Conservation (phyloP, 345 rosid genomes). For the Acer negundo region DNA sequence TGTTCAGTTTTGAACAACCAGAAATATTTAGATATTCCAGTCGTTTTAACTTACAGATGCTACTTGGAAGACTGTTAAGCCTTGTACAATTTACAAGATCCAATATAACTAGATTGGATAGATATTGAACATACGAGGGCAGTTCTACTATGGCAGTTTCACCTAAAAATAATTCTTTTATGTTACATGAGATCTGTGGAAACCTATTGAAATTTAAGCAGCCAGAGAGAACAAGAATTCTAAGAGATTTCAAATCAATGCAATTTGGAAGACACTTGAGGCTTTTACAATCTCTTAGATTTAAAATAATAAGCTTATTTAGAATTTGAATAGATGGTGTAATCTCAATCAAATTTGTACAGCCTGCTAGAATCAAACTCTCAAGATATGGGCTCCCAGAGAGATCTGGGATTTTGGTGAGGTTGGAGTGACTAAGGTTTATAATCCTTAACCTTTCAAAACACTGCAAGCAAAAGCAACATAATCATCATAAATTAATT, state of each 20-base stretch:
- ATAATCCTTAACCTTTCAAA: too few species aligned
- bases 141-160: too few species aligned
- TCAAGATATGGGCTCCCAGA: background rate
- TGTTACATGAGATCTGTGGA: background rate
- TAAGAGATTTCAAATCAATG: too few species aligned
- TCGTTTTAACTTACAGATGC: conserved; percentile 21
- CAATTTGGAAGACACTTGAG: too few species aligned
- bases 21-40: conserved; percentile 19
- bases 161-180: background rate
- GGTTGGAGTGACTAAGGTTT: too few species aligned
- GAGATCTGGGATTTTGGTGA: background rate
- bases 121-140: conserved; percentile 20
- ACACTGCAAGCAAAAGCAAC: too few species aligned
- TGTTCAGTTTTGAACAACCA: background rate
- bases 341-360: background rate
- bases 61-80: background rate
- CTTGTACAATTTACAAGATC: conserved; percentile 18
- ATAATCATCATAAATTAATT: too few species aligned
- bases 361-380: background rate
- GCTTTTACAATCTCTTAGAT: too few species aligned
- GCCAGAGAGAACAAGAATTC: too few species aligned
- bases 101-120: conserved; percentile 22
- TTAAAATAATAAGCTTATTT: too few species aligned
- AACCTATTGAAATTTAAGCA: background rate
- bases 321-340: too few species aligned